These are phyloP conservation scores for Lactarius trivialis DNA, from an alignment of 768 basidiomycete species.

Conservation along the genomic window DNA sequence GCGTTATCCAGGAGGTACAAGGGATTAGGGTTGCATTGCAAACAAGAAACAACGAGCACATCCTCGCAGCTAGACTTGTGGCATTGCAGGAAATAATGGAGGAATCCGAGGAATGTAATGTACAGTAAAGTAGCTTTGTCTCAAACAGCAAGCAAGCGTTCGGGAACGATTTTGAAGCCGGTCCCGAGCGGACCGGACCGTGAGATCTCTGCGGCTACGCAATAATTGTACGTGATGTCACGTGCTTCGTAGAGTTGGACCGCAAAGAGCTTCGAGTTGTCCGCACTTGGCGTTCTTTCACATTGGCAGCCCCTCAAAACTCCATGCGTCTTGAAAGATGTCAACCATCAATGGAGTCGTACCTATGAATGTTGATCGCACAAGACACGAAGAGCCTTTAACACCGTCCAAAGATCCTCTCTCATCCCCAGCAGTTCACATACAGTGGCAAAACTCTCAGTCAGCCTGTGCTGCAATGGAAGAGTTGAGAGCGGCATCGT, in stretches of 20 bases:
- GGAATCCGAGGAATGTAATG: too few species aligned
- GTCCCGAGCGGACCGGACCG: too few species aligned
- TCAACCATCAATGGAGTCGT: conserved; percentile 13
- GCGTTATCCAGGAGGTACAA: too few species aligned
- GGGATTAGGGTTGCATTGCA: too few species aligned
- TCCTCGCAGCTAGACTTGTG: too few species aligned
- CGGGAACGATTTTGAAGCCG: too few species aligned
- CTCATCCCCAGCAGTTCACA: conserved; percentile 9
- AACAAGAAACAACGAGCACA: too few species aligned
- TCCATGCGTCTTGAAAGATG: neutral
- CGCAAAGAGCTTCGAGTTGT: neutral
- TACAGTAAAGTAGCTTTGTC: too few species aligned
- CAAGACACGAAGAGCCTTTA: conserved; percentile 1
- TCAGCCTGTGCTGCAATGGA: conserved; percentile 17
- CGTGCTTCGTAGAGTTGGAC: neutral
- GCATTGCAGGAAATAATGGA: too few species aligned
- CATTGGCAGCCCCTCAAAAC: neutral
- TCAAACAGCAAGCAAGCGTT: too few species aligned
- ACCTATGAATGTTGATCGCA: conserved; percentile 5
- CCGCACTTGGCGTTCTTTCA: neutral
- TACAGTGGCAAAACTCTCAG: conserved; percentile 20
- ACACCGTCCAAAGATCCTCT: conserved; percentile 11
- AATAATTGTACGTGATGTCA: neutral
- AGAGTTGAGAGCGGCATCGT: conserved; percentile 14
- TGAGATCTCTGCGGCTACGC: too few species aligned